Base-by-base conservation (phyloP, 495 filamentous ascomycete species). In the Penicillium cataractarum region DNA sequence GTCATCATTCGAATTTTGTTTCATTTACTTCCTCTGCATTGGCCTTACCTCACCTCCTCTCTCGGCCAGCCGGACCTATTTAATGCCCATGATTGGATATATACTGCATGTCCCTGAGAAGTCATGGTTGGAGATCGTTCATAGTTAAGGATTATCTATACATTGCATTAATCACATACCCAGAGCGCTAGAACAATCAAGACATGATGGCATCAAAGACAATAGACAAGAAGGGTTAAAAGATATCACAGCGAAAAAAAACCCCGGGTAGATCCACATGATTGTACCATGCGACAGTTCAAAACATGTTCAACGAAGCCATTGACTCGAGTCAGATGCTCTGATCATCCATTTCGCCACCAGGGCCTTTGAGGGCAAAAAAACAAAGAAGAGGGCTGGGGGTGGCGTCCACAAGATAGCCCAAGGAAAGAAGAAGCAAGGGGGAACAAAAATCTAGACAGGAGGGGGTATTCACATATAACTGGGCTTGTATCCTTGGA, bases 401-500 rank as follows among this genome's bases (percentile, higher is more conserved):
- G 10, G 24, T 21, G 22, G 3, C 9, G 24, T 10, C n/a, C 15
- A 12, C 12, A 2, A 44, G 10, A 46, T 12, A 9, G 19, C 12
- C 24, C 13, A 57, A 22, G 22, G 31, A 26, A 63, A 52, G 19
- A 15, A 24, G 44, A 39, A 15, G 12, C 15, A 12, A 32, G 15
- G 21, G 6, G 37, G 26, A 22, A 22, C 40, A 44, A 17, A 4
- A 44, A 44, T n/a, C n/a, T n/a, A n/a, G n/a, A 27, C 15, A 52
- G 42, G 13, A 31, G 24, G n/a, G n/a, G 54, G 42, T 46, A 37
- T 63, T 77, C 67, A 80, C 76, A 80, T 79, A 49, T 79, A 79
- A 54, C 71, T 74, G 39, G 79, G 79, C 60, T 78, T 80, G 27
- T 74, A 66, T n/a, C 79, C 78, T 53, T 79, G 78, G 58, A 80